Evolutionary conservation across 257 asterid genomes (phyloP).

Genomic region (Solanum dulcamara): DNA sequence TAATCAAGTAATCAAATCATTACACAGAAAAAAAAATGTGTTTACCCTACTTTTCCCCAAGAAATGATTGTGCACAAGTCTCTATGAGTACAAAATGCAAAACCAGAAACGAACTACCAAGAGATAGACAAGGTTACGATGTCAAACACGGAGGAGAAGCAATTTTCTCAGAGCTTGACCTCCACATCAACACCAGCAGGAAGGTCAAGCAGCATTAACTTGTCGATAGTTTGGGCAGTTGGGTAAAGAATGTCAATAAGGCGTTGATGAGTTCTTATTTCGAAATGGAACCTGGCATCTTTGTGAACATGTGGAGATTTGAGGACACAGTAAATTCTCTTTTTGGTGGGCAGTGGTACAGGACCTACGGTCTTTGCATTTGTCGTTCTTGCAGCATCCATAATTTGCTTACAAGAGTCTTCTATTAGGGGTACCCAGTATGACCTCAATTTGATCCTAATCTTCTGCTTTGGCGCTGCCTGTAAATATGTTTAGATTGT

Average conservation of each 20-base stretch:
- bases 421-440: constrained; percentile 93
- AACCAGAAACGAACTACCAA: neutral
- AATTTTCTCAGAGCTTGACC: constrained; percentile 63
- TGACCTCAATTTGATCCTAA: constrained; percentile 82
- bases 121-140: neutral
- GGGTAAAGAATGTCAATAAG: constrained; percentile 91
- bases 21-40: neutral
- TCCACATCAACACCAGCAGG: constrained; percentile 99
- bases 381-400: constrained; percentile 85
- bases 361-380: constrained; percentile 96
- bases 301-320: constrained; percentile 97
- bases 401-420: constrained; percentile 92
- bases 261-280: constrained; percentile 89
- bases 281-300: constrained; percentile 95
- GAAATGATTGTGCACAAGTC: neutral
- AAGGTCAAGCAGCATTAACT: constrained; percentile 91
- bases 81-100: neutral
- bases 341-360: constrained; percentile 89
- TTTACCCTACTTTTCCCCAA: neutral
- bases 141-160: neutral
- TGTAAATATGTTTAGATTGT: constrained; percentile 9
- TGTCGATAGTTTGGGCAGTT: constrained; percentile 93
- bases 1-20: neutral
- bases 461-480: constrained; percentile 91
- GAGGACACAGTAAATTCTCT: constrained; percentile 70